phyloP scores from a whole-genome alignment of 2,329 filamentous ascomycete species.

The Ustulina deusta region DNA sequence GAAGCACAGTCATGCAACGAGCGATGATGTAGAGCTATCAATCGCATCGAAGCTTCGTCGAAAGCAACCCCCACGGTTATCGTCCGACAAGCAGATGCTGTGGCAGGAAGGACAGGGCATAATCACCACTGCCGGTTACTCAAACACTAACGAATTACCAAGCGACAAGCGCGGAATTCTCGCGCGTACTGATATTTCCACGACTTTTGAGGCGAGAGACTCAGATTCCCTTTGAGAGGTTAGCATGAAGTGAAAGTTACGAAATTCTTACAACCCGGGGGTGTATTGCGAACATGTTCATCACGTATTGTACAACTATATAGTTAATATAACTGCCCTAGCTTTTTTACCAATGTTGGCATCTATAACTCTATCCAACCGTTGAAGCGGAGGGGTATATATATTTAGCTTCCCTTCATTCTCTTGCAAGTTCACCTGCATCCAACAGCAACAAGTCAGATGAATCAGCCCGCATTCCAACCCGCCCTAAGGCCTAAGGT shows the following conservation, averaged over 20 bases:
- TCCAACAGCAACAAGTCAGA: background rate
- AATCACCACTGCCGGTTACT: constrained; percentile 5
- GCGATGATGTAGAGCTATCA: constrained; percentile 7
- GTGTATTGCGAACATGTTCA: background rate
- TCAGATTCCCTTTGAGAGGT: background rate
- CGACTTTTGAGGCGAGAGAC: constrained; percentile 13
- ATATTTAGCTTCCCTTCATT: background rate
- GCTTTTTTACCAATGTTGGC: background rate
- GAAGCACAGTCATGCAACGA: background rate
- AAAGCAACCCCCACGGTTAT: background rate
- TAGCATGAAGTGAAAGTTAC: background rate
- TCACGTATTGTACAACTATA: background rate
- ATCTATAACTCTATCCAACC: background rate
- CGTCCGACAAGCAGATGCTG: constrained; percentile 9
- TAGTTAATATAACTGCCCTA: background rate
- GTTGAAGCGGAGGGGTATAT: background rate
- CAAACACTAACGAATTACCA: constrained; percentile 3
- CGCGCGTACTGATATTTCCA: constrained; percentile 11
- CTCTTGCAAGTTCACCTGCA: background rate
- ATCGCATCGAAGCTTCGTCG: background rate
- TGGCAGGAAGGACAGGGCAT: constrained; percentile 12
- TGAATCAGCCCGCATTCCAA: background rate
- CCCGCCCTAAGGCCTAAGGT: background rate
- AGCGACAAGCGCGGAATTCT: constrained; percentile 3
- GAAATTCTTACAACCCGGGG: background rate